Evolutionary conservation across 371 early-diverging fungal species (phyloP).

Genomic region (Mucor irregularis): DNA sequence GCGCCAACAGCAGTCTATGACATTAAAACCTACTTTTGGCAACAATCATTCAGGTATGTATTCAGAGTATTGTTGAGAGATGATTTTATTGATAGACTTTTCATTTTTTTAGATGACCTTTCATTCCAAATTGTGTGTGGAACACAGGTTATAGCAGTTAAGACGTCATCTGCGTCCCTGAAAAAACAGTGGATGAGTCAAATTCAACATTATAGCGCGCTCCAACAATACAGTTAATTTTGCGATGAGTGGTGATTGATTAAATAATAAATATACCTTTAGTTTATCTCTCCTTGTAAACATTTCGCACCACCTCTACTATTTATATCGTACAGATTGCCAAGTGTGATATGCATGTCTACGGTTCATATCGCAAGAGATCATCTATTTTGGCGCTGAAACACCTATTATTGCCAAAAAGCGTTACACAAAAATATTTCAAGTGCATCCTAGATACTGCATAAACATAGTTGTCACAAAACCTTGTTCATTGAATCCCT

Average conservation of each 20-base stretch:
- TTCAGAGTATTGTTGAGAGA: too few relatives aligned
- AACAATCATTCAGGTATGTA: constrained; percentile 13
- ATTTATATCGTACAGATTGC: too few relatives aligned
- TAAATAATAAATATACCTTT: not conserved
- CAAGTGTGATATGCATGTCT: too few relatives aligned
- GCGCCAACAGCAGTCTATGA: constrained; percentile 31
- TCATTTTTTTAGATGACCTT: constrained; percentile 44
- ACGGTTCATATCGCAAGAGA: too few relatives aligned
- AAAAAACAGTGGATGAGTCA: constrained; percentile 68
- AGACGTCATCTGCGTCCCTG: constrained; percentile 52
- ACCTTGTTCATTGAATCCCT: too few relatives aligned
- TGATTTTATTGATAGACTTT: not conserved
- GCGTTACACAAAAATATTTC: too few relatives aligned
- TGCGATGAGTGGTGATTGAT: not conserved
- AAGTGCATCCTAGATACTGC: too few relatives aligned
- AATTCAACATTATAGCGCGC: constrained; percentile 48
- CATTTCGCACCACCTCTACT: too few relatives aligned
- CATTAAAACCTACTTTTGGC: constrained; percentile 35
- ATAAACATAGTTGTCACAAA: too few relatives aligned
- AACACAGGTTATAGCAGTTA: constrained; percentile 58
- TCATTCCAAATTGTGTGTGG: constrained; percentile 64
- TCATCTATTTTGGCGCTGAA: too few relatives aligned
- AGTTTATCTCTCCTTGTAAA: not conserved
- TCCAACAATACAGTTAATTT: constrained; percentile 19
- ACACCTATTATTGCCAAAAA: too few relatives aligned